Evolutionary conservation across 1,284 basidiomycete species (phyloP).

Genomic region (Pseudozyma hubeiensis): DNA sequence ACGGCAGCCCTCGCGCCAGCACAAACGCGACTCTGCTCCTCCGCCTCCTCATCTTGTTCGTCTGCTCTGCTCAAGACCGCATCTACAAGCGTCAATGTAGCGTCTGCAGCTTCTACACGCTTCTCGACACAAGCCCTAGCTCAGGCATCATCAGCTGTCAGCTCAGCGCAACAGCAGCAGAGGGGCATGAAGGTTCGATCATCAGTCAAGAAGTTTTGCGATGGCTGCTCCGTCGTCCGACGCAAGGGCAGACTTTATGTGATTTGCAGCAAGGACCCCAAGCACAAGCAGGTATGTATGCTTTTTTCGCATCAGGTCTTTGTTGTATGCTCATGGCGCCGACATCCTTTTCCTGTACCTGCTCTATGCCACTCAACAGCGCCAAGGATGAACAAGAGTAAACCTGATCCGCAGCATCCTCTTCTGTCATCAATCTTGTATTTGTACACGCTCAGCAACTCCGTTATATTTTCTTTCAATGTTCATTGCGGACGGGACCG

Average conservation of each 20-base stretch:
- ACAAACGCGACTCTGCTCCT: slow-evolving; percentile 33
- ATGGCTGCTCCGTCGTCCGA: slow-evolving; percentile 67
- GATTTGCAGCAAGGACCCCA: slow-evolving; percentile 91
- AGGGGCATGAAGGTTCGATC: slow-evolving; percentile 96
- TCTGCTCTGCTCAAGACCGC: slow-evolving; percentile 19
- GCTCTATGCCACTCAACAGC: not conserved
- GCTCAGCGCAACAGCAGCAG: slow-evolving; percentile 29
- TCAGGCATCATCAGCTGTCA: slow-evolving; percentile 7
- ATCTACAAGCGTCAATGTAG: slow-evolving; percentile 4
- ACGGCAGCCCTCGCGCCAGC: slow-evolving; percentile 8
- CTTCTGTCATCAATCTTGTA: slow-evolving; percentile 8
- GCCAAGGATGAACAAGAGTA: slow-evolving; percentile 8
- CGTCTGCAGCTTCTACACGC: not conserved
- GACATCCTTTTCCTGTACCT: too few relatives aligned
- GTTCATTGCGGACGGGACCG: too few relatives aligned
- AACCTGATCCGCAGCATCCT: not conserved
- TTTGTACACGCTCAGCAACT: slow-evolving; percentile 17
- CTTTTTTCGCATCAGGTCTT: too few relatives aligned
- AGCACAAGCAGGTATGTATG: slow-evolving; percentile 91
- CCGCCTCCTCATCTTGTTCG: slow-evolving; percentile 21
- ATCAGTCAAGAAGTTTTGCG: slow-evolving; percentile 80
- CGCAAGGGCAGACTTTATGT: slow-evolving; percentile 93
- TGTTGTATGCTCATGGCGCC: too few relatives aligned
- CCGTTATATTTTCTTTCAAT: not conserved
- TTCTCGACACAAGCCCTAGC: not conserved